Percentiles rank a stretch among this genome's conserved stretches.
phyloP scores from a whole-genome alignment of 1,284 basidiomycete genomes.

The Cystobasidiaceae sp. region DNA sequence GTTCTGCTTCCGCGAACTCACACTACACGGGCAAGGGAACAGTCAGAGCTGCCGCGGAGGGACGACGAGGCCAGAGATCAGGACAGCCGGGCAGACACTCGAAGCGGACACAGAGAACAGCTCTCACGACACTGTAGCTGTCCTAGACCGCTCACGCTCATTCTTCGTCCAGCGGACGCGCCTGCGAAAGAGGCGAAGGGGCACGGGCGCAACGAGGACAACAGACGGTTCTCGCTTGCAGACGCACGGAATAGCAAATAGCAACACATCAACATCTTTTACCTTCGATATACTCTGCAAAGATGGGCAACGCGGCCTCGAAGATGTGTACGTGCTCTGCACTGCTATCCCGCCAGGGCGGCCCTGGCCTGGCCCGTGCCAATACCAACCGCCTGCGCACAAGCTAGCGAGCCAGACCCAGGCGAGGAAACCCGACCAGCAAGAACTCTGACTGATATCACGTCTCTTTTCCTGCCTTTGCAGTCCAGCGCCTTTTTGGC shows the following conservation, averaged over 20 bases:
- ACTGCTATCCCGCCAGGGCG: too few relatives aligned
- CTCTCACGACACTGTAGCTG: too few relatives aligned
- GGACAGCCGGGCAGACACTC: too few relatives aligned
- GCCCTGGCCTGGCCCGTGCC: too few relatives aligned
- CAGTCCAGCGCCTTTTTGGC: constrained; percentile 40
- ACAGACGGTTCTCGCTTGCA: too few relatives aligned
- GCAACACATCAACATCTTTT: background rate
- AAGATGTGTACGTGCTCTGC: constrained; percentile 22
- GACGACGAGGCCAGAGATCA: too few relatives aligned
- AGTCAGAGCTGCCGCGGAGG: too few relatives aligned
- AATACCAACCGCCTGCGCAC: too few relatives aligned
- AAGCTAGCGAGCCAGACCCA: background rate
- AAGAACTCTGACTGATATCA: background rate
- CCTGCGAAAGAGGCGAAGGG: background rate
- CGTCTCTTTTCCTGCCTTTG: background rate
- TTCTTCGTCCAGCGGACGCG: background rate
- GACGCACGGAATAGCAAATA: background rate
- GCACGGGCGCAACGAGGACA: too few relatives aligned
- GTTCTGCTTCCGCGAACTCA: too few relatives aligned
- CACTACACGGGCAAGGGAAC: background rate
- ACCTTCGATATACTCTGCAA: background rate
- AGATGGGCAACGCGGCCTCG: constrained; percentile 22
- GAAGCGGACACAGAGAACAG: too few relatives aligned
- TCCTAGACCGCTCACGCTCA: background rate
- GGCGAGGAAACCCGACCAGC: background rate